Percentiles rank a stretch among this genome's conserved stretches.
Conservation (phyloP, 345 rosid species). For the Eucalyptus erythrocorys region DNA sequence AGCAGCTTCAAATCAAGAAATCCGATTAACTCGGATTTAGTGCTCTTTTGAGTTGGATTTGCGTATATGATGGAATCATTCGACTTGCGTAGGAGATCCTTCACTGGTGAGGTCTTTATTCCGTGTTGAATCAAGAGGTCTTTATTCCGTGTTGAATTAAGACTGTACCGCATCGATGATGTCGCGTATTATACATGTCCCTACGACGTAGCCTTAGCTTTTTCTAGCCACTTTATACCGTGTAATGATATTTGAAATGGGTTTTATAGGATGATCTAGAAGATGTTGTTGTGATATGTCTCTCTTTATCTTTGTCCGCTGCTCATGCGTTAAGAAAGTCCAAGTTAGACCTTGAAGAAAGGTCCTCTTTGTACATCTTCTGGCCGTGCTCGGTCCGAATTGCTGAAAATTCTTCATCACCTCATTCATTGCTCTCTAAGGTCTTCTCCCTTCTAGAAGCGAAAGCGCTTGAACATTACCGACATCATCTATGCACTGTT, state of each 20-base stretch:
- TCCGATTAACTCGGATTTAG: too few relatives aligned
- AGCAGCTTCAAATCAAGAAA: neutral
- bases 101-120: too few relatives aligned
- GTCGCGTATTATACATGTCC: neutral
- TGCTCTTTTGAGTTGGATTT: neutral
- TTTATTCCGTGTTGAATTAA: too few relatives aligned
- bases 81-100: accelerated
- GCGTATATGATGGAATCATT: too few relatives aligned
- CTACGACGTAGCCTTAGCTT: accelerated
- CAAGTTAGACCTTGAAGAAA: neutral
- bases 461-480: accelerated
- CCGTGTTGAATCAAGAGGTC: too few relatives aligned
- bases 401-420: neutral
- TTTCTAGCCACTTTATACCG: accelerated
- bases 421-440: neutral
- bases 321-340: neutral
- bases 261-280: neutral
- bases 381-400: neutral
- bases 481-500: neutral
- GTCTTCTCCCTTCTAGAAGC: neutral
- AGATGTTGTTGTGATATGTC: neutral
- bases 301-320: too few relatives aligned
- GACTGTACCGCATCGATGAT: accelerated
- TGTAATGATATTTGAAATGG: neutral
- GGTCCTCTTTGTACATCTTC: neutral